Percentiles rank a stretch among this genome's conserved stretches.
Conservation (phyloP, 768 basidiomycete genomes). For the Scleroderma bovista region DNA sequence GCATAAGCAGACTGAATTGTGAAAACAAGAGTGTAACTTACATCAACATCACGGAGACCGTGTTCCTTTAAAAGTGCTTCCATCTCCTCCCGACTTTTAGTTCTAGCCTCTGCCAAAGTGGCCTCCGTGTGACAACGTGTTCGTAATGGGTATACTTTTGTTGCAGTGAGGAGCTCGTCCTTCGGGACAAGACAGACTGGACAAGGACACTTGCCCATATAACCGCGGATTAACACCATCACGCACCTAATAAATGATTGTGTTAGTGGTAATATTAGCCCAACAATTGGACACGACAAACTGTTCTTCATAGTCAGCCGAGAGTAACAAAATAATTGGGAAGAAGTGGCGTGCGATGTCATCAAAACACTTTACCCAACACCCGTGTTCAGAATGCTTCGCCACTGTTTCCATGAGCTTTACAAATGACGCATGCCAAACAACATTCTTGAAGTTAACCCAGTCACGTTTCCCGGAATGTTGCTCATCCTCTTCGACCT, state of each 20-base stretch:
- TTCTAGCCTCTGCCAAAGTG: no score
- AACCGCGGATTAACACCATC: no score
- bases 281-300: conserved; percentile 16
- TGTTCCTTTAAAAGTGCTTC: no score
- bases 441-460: conserved; percentile 8
- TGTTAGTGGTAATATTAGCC: not conserved
- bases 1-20: no score
- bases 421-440: conserved; percentile 8
- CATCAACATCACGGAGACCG: no score
- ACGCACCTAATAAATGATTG: conserved; percentile 21
- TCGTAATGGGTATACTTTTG: not conserved
- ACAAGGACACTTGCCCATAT: no score
- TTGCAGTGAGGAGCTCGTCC: conserved; percentile 21
- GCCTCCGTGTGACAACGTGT: not conserved
- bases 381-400: not conserved
- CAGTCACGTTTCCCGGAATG: not conserved
- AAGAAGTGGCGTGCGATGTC: conserved; percentile 22
- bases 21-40: no score
- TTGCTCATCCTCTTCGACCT: conserved; percentile 4
- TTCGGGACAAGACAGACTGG: no score
- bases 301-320: conserved; percentile 44
- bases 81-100: no score
- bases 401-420: conserved; percentile 1
- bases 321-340: conserved; percentile 28
- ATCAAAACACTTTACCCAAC: conserved; percentile 26